Conservation (phyloP, 352 stramenopile genomes). For the Globisporangium perplexum region DNA sequence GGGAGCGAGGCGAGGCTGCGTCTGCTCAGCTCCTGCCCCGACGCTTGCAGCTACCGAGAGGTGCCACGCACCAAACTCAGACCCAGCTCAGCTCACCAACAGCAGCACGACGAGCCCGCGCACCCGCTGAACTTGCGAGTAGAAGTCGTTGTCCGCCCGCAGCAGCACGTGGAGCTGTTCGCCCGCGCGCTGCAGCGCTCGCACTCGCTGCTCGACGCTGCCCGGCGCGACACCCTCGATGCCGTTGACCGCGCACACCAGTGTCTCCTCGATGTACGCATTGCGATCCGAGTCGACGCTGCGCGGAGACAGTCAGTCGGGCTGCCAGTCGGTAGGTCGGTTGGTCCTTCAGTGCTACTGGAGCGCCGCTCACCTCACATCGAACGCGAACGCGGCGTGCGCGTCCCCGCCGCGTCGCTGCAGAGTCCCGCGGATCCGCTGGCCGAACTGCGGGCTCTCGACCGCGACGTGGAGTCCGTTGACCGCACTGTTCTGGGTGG, state of each 20-base stretch:
- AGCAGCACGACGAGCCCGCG: not conserved
- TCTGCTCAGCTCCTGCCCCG: constrained; percentile 46
- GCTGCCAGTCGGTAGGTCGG: not conserved
- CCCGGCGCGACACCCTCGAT: constrained; percentile 31
- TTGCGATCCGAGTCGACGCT: constrained; percentile 61
- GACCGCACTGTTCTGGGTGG: not conserved
- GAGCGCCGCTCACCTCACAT: constrained; percentile 25
- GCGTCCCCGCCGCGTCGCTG: constrained; percentile 9
- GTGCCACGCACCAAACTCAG: not conserved
- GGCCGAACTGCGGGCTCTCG: constrained; percentile 90
- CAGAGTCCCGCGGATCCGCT: constrained; percentile 37
- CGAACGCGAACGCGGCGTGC: constrained; percentile 19
- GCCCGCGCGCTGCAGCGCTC: constrained; percentile 13
- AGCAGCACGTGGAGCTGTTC: constrained; percentile 73
- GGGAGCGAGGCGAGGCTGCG: constrained; percentile 70
- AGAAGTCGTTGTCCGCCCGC: constrained; percentile 96
- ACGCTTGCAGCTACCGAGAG: constrained; percentile 55
- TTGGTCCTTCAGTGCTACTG: not conserved
- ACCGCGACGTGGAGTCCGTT: constrained; percentile 33
- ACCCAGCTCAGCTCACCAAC: not conserved
- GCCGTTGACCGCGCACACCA: constrained; percentile 68
- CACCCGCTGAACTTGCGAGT: constrained; percentile 86
- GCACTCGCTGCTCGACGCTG: constrained; percentile 19
- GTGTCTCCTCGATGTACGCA: constrained; percentile 89
- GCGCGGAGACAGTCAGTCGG: not conserved